Evolutionary conservation across 1,139 yeast species (phyloP).

Genomic region (Pichia sp.): DNA sequence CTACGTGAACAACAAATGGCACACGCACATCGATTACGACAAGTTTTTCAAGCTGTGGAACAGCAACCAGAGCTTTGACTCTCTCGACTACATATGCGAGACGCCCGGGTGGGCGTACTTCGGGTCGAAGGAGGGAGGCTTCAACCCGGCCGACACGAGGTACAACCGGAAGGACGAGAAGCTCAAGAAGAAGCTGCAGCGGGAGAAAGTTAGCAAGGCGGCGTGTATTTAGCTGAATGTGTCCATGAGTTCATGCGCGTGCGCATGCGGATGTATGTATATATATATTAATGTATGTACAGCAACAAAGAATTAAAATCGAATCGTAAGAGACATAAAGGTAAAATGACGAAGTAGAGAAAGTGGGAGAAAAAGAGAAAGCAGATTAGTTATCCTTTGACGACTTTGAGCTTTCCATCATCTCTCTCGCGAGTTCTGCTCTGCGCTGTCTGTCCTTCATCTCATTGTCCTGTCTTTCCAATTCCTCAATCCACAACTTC

Average conservation of each 20-base stretch:
- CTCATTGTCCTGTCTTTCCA: conserved; percentile 76
- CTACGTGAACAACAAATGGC: conserved; percentile 70
- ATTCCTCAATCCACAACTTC: conserved; percentile 82
- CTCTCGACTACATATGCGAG: conserved; percentile 72
- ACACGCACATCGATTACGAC: conserved; percentile 82
- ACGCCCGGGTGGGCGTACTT: conserved; percentile 91
- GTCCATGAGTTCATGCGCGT: background rate
- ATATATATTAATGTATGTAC: background rate
- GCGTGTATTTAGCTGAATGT: background rate
- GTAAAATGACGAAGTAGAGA: background rate
- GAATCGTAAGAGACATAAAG: background rate
- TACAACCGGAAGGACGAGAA: conserved; percentile 66
- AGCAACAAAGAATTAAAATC: background rate
- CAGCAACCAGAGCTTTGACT: conserved; percentile 61
- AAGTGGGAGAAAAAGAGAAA: background rate
- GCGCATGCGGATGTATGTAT: background rate
- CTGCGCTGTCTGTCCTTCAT: conserved; percentile 60
- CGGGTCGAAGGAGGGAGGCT: conserved; percentile 84
- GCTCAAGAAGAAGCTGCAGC: conserved; percentile 39
- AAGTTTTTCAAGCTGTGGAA: conserved; percentile 68
- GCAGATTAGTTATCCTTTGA: background rate
- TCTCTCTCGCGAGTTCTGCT: conserved; percentile 43
- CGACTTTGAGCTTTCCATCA: conserved; percentile 4
- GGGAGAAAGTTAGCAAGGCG: conserved; percentile 34
- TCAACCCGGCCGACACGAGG: conserved; percentile 78